phyloP scores from a whole-genome alignment of 345 rosid species.

The Cardamine chenopodiifolia region DNA sequence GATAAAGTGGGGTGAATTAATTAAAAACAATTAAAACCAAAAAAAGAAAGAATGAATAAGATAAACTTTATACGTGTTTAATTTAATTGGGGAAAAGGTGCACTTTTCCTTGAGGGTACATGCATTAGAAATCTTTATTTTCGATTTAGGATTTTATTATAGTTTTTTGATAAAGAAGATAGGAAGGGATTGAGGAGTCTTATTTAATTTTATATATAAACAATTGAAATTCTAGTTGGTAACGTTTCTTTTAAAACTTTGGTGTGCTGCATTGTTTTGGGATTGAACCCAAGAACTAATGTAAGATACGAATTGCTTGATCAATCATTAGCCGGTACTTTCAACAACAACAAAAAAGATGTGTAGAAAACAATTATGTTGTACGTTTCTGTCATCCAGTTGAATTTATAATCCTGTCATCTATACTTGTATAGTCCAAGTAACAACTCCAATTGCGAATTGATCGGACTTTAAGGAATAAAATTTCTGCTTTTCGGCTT shows the following conservation, averaged over 20 bases:
- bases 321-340: slow-evolving; percentile 16
- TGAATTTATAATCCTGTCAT: slow-evolving; percentile 4
- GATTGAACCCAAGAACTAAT: neutral
- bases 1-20: slow-evolving; percentile 39
- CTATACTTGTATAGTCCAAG: slow-evolving; percentile 14
- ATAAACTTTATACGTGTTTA: slow-evolving; percentile 49
- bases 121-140: slow-evolving; percentile 60
- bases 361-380: slow-evolving; percentile 23
- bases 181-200: neutral
- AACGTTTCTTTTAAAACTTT: neutral
- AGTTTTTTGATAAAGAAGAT: slow-evolving; percentile 3
- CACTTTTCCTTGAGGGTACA: slow-evolving; percentile 55
- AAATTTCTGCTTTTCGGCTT: too few relatives aligned
- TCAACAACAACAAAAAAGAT: slow-evolving; percentile 24
- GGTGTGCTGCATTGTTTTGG: neutral
- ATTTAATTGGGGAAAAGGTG: slow-evolving; percentile 44
- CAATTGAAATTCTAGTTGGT: neutral
- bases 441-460: slow-evolving; percentile 1
- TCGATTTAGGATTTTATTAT: slow-evolving; percentile 34
- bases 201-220: neutral
- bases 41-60: slow-evolving; percentile 16
- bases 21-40: neutral
- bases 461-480: too few relatives aligned
- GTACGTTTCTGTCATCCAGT: slow-evolving; percentile 5
- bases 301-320: slow-evolving; percentile 9